Percentiles rank a stretch among this genome's conserved stretches.
Evolutionary conservation across 2,329 filamentous ascomycete species (phyloP).

Genomic region (Cladosporium sp.): DNA sequence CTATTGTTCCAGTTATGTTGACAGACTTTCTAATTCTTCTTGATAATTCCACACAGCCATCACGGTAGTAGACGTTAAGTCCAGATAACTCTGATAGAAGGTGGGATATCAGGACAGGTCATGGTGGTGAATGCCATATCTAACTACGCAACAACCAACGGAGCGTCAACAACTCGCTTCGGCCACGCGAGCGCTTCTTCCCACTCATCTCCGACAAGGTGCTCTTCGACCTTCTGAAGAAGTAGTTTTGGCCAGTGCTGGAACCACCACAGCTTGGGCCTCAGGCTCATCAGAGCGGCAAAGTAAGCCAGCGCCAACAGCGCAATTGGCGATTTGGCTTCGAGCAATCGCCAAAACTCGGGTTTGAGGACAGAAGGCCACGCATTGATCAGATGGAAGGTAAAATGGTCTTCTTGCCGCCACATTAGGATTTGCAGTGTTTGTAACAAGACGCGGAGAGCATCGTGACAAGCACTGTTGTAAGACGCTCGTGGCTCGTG

Average conservation of each 20-base stretch:
- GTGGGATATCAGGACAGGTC: no score
- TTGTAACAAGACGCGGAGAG: slow-evolving; percentile 1
- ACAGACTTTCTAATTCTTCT: no score
- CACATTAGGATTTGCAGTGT: slow-evolving; percentile 17
- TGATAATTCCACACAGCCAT: no score
- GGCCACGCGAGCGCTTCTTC: slow-evolving; percentile 12
- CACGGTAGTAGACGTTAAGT: no score
- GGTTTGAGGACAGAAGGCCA: slow-evolving; percentile 10
- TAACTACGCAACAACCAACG: neutral
- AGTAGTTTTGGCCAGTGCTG: slow-evolving; percentile 7
- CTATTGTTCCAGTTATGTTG: no score
- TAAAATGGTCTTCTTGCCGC: slow-evolving; percentile 15
- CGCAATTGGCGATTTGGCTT: neutral
- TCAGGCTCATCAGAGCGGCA: slow-evolving; percentile 2
- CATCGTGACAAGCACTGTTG: slow-evolving; percentile 13
- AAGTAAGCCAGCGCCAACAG: slow-evolving; percentile 3
- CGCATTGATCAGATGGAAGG: slow-evolving; percentile 12
- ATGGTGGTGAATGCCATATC: no score
- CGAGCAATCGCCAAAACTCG: slow-evolving; percentile 1
- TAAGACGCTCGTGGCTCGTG: slow-evolving; percentile 10
- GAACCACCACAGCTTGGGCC: slow-evolving; percentile 11
- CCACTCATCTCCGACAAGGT: neutral
- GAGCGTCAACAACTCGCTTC: neutral
- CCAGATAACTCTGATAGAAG: no score
- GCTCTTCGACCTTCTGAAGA: neutral